Base-by-base conservation (phyloP, 306 rosid genomes). In the Trifolium pratense region DNA sequence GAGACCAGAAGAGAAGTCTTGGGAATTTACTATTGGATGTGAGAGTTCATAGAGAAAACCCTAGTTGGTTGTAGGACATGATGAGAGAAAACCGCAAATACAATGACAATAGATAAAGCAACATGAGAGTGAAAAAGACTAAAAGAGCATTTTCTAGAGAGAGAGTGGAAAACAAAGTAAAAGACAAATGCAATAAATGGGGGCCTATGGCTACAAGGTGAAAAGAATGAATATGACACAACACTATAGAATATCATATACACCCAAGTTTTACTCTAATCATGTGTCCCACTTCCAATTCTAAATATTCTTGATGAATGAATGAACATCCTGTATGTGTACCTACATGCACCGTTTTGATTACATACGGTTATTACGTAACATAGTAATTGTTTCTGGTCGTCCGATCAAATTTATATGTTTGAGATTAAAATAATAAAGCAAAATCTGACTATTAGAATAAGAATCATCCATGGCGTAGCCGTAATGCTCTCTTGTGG, bases 21-120 rank as follows among this genome's bases (percentile, higher is more conserved):
- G 75, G 66, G 67, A 62, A 75, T 66, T 53, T 65, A 84, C 85
- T 81, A 80, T 83, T 85, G 85, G 82, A 72, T 80, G 84, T 80
- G 88, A 85, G 78, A 79, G 86, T 70, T 80, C 79, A 78, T 59
- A 40, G 75, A 8, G 78, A 81, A 80, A 92, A 85, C 97, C 97
- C 96, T 92, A 90, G 87, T 71, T 79, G 79, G 72, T 78, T 80
- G 84, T 66, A 69, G 87, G 87, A 80, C 68, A 76, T 51, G 80
- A 68, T 75, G 67, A 79, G 84, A 69, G 60, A 79, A 78, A 82
- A 78, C 77, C 86, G 85, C 85, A 81, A 75, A 81, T 66, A 85
- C 79, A 85, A 84, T 82, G 87, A 69, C 65, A 77, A 83, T 39
- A 75, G 82, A 77, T 71, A 61, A 77, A 73, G 76, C 80, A 84